Evolutionary conservation across 2,329 filamentous ascomycete species (phyloP).

Genomic region (Aspergillus brasiliensis): DNA sequence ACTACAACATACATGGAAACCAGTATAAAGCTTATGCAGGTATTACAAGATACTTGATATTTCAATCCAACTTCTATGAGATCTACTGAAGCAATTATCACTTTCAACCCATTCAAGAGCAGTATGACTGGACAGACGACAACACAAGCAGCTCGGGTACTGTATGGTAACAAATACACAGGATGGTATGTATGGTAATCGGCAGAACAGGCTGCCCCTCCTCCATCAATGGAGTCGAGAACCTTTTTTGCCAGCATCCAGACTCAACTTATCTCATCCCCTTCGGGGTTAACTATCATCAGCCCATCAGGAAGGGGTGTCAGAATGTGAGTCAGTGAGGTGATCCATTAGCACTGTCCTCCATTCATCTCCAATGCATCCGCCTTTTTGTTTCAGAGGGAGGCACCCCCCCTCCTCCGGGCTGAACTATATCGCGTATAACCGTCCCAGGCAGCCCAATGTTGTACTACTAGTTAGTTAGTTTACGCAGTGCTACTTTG

Average conservation of each 20-base stretch:
- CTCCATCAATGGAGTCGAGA: not conserved
- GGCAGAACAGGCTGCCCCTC: not conserved
- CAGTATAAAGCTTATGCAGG: too few relatives aligned
- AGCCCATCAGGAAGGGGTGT: not conserved
- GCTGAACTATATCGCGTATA: slow-evolving; percentile 2
- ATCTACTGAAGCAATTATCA: not conserved
- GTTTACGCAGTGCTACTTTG: not conserved
- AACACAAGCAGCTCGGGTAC: not conserved
- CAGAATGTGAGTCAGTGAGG: not conserved
- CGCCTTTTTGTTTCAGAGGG: not conserved
- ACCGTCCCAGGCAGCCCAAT: too few relatives aligned
- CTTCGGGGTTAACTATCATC: not conserved
- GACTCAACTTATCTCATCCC: not conserved
- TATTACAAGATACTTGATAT: too few relatives aligned
- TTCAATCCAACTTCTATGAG: not conserved
- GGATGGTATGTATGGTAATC: not conserved
- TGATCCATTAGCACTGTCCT: not conserved
- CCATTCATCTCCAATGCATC: not conserved
- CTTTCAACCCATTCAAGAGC: too few relatives aligned
- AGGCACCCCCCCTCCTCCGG: not conserved
- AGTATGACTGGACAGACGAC: too few relatives aligned
- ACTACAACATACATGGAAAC: too few relatives aligned
- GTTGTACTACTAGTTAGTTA: too few relatives aligned
- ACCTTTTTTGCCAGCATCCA: not conserved
- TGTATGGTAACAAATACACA: not conserved